These are phyloP conservation scores for Aspergillus tamarii DNA, from an alignment of 2,329 filamentous ascomycete species.

Conservation along the genomic window DNA sequence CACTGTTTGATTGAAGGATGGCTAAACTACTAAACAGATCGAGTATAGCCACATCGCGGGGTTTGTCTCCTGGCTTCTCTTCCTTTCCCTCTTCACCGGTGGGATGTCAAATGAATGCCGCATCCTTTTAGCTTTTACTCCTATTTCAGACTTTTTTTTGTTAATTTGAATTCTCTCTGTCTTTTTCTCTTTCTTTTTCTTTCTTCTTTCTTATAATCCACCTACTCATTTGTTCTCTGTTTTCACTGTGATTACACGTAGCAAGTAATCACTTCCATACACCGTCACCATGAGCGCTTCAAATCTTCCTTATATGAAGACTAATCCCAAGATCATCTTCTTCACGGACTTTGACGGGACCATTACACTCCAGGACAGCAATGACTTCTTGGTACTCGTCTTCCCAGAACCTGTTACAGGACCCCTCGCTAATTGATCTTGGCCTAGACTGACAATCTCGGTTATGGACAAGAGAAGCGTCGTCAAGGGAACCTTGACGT, in stretches of 20 bases:
- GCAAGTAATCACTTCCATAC: not conserved
- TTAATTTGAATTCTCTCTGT: too few species aligned
- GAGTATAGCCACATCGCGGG: slow-evolving; percentile 4
- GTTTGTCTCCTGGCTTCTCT: slow-evolving; percentile 6
- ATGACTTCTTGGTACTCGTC: slow-evolving; percentile 63
- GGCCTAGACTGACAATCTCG: slow-evolving; percentile 85
- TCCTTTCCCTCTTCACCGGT: slow-evolving; percentile 5
- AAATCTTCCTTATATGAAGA: slow-evolving; percentile 46
- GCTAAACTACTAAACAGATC: slow-evolving; percentile 2
- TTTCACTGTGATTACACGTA: not conserved
- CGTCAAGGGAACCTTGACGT: slow-evolving; percentile 75
- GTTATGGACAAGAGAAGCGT: slow-evolving; percentile 75
- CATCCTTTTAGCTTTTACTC: not conserved
- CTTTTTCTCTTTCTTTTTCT: too few species aligned
- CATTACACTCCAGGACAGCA: slow-evolving; percentile 76
- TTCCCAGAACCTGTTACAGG: not conserved
- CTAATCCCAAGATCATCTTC: slow-evolving; percentile 87
- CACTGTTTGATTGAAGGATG: not conserved
- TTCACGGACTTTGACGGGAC: slow-evolving; percentile 99
- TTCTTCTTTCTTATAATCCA: not conserved
- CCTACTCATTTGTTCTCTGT: not conserved
- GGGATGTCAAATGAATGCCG: not conserved
- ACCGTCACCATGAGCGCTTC: slow-evolving; percentile 34
- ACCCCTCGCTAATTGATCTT: slow-evolving; percentile 43
- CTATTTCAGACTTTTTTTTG: not conserved